Evolutionary conservation across 345 rosid species (phyloP).

Genomic region (Kernera saxatilis): DNA sequence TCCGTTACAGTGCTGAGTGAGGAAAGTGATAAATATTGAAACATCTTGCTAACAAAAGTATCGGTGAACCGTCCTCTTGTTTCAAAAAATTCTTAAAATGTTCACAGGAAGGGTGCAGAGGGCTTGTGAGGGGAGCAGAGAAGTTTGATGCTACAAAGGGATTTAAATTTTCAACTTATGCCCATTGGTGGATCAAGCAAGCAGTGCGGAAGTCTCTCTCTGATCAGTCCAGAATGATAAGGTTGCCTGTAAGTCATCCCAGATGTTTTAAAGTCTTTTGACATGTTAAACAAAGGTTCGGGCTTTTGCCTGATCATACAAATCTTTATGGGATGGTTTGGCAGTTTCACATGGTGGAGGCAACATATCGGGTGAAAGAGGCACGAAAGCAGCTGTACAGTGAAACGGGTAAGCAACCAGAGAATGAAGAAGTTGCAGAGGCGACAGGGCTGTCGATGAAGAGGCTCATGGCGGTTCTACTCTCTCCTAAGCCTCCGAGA

Average conservation of each 20-base stretch:
- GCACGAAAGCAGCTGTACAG: constrained; percentile 69
- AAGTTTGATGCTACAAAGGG: constrained; percentile 96
- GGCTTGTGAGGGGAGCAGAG: constrained; percentile 84
- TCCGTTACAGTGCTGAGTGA: neutral
- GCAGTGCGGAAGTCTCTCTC: constrained; percentile 83
- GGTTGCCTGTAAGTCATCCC: constrained; percentile 65
- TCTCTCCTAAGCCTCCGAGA: constrained; percentile 73
- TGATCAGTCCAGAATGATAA: constrained; percentile 79
- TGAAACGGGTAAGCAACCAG: constrained; percentile 66
- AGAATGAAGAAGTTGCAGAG: constrained; percentile 78
- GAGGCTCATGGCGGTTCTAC: constrained; percentile 67
- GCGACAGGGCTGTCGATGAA: constrained; percentile 90
- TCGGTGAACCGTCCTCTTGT: neutral
- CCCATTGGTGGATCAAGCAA: constrained; percentile 98
- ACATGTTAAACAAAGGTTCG: neutral
- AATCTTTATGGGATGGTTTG: neutral
- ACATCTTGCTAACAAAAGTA: neutral
- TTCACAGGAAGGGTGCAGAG: constrained; percentile 88
- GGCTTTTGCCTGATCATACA: constrained; percentile 9
- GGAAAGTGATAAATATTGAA: neutral
- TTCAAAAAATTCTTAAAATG: constrained; percentile 1
- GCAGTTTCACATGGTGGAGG: constrained; percentile 96
- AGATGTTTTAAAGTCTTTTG: neutral
- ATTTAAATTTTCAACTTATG: constrained; percentile 95
- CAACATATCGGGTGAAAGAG: constrained; percentile 83